Evolutionary conservation across 345 rosid genomes (phyloP), one percentile per base, ranked within the genome.

Genomic region (Trapa bicornis): DNA sequence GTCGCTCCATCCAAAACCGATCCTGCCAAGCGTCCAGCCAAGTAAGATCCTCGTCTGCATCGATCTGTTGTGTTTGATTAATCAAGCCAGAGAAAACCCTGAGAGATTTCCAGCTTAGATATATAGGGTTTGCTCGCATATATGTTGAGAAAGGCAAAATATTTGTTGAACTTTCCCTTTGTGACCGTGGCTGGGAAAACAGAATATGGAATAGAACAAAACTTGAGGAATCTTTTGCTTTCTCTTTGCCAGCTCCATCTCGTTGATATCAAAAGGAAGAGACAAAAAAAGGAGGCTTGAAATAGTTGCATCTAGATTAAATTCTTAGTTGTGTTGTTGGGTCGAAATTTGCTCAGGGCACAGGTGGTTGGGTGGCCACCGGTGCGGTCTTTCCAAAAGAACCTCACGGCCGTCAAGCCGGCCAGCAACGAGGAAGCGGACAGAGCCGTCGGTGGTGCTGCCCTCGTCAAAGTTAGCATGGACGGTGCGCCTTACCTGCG

Each of bases 361-460:
- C 96, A 86, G 75, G 92, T 89, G 33, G 92, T 89, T 75, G 96
- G 96, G 47, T 89, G 96, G 96, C 96, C 96, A 60, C 96, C 96
- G 5, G 88, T 89, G 29, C 73, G 96, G 57, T 83, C 91, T 15
- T 89, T 74, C 81, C 77, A 91, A 35, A 89, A 87, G 77, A 87
- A 87, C 69, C 61, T 84, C 64, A 81, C 87, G 89, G 80, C 96
- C 56, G 83, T 83, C 66, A 91, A 80, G 66, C 84, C 81, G 69
- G 73, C 38, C 50, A 65, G 70, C 68, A 72, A 67, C 3, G 79
- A 64, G 13, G 72, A 79, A 37, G 53, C 35, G 5, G 80, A 80
- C 16, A 82, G 78, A 61, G 79, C 74, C 6, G 67, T 72, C 75
- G 66, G 77, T 73, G 68, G 65, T 66, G 8, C 57, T 42, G 89